Conservation (phyloP, 1,284 basidiomycete species). For the Cystobasidium pallidum region DNA sequence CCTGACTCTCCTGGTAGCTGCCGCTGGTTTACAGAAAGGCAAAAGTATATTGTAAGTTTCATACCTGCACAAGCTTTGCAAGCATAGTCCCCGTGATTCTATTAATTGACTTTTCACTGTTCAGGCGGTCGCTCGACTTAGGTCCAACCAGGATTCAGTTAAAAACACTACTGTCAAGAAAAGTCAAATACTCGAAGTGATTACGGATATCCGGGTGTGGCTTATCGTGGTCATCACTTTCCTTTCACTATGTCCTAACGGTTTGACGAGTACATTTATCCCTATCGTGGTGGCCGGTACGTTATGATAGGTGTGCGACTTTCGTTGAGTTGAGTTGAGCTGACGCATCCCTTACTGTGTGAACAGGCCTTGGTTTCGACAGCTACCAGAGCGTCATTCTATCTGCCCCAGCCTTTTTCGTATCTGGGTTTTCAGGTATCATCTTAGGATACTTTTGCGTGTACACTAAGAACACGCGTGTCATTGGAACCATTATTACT, state of each 20-base stretch:
- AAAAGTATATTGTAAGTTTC: slow-evolving; percentile 37
- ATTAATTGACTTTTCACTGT: no score
- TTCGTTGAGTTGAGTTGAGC: no score
- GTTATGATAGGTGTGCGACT: no score
- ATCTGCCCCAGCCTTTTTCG: slow-evolving; percentile 21
- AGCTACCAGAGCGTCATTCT: slow-evolving; percentile 18
- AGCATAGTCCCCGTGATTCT: no score
- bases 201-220: slow-evolving; percentile 26
- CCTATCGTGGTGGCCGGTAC: slow-evolving; percentile 15
- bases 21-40: slow-evolving; percentile 25
- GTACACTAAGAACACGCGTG: slow-evolving; percentile 21
- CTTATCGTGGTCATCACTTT: slow-evolving; percentile 26
- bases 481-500: slow-evolving; percentile 11
- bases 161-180: slow-evolving; percentile 24
- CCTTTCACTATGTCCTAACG: slow-evolving; percentile 12
- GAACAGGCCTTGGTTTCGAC: slow-evolving; percentile 31
- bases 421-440: slow-evolving; percentile 30
- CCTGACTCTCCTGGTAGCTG: slow-evolving; percentile 21
- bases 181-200: slow-evolving; percentile 13
- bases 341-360: not conserved
- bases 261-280: slow-evolving; percentile 23
- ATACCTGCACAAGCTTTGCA: no score
- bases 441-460: slow-evolving; percentile 7
- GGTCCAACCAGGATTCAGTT: slow-evolving; percentile 27
- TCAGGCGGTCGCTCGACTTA: slow-evolving; percentile 20